Evolutionary conservation across 179 eudicot species (phyloP).

Genomic region (Amaranthus tricolor): DNA sequence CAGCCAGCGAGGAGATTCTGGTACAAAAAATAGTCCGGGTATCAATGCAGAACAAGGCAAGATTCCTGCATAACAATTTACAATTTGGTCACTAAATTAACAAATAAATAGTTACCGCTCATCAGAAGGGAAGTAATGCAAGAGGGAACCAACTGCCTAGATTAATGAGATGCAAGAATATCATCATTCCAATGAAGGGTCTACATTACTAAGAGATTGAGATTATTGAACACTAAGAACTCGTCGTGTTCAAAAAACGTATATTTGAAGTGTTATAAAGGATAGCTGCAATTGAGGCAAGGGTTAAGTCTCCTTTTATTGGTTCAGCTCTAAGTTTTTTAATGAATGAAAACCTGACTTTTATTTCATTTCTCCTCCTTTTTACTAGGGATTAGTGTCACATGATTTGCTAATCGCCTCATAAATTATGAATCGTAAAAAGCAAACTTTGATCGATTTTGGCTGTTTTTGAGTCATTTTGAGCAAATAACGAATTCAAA

Average conservation of each 20-base stretch:
- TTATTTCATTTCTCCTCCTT: not conserved
- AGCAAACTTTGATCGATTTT: no score
- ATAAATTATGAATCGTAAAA: no score
- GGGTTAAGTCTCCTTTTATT: not conserved
- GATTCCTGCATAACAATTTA: constrained; percentile 48
- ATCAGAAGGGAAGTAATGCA: constrained; percentile 6
- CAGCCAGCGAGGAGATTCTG: constrained; percentile 99
- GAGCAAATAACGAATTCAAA: no score
- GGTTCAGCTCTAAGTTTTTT: not conserved
- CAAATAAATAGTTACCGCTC: not conserved
- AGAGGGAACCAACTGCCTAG: constrained; percentile 2
- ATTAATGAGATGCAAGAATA: not conserved
- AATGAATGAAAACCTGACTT: not conserved
- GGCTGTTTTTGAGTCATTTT: no score
- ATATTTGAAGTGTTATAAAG: not conserved
- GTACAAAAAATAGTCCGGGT: constrained; percentile 93
- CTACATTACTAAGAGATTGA: not conserved
- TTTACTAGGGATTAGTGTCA: no score
- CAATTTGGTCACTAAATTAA: not conserved
- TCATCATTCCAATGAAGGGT: not conserved
- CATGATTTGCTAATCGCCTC: no score
- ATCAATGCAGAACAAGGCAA: constrained; percentile 81
- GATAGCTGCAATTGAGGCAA: not conserved
- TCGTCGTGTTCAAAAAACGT: no score
- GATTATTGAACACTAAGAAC: not conserved